Evolutionary conservation across 805 yeast species (phyloP), one percentile per base, ranked within the genome.

Genomic region (Diddensiella transvaalensis): DNA sequence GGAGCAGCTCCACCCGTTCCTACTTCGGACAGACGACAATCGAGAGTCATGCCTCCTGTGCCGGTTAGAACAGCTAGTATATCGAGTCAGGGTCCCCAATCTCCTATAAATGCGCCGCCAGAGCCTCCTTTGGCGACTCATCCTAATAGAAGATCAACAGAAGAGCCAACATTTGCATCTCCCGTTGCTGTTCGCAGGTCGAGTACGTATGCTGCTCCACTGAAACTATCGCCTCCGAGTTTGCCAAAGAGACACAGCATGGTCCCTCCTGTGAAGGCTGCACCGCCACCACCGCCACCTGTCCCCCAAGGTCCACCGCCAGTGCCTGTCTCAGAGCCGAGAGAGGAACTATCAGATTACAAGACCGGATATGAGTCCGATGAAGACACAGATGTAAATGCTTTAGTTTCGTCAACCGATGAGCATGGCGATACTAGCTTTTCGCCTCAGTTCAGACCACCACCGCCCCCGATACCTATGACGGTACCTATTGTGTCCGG

Each of bases 331-430:
- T 32, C 42, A 18, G 42, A 22, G 11, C 29, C 29, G 15, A 22
- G 15, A 18, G 42, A 83, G 57, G 85, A 78, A 44, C 77, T 73
- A 45, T 64, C 67, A 0, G 64, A 57, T 40, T 54, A 56, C 22
- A 69, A 69, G 48, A 77, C 87, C 1, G 88, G 88, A 0, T 82
- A 82, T 58, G 87, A 84, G 48, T 87, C 87, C 0, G 89, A 84
- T 59, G 85, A 78, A 42, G 82, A 76, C 48, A 67, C 71, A 0
- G 70, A 62, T 44, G 45, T 54, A 38, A 56, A 49, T 13, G 53
- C 42, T 39, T 33, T 23, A 35, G 55, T 54, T 17, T 53, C 66
- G 5, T 53, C 55, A 4, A 62, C 50, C 22, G 60, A 54, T 29
- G 46, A 54, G 21, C 56, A 37, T 19, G 29, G 21, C 18, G 43